Evolutionary conservation across 805 yeast genomes (phyloP).

Genomic region (Wickerhamiella sergipiensis): DNA sequence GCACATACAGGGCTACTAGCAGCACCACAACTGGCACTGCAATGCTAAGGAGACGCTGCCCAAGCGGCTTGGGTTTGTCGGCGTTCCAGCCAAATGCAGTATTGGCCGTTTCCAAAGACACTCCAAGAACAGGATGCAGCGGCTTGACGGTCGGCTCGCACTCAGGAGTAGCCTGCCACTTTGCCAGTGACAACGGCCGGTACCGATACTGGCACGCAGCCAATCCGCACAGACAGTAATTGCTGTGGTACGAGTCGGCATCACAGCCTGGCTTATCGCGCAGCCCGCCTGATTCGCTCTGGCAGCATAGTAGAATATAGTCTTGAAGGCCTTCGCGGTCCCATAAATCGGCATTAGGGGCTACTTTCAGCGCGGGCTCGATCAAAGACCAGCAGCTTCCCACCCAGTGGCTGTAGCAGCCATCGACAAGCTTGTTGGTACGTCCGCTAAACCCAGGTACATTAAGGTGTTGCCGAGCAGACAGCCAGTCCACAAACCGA

Average conservation of each 20-base stretch:
- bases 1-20: not conserved
- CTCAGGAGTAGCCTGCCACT: conserved; percentile 4
- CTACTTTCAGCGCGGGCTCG: conserved; percentile 35
- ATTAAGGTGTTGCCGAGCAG: conserved; percentile 43
- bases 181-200: not conserved
- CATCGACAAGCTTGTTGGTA: conserved; percentile 86
- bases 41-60: not conserved
- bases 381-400: conserved; percentile 62
- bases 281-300: conserved; percentile 56
- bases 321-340: conserved; percentile 44
- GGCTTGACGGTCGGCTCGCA: conserved; percentile 12
- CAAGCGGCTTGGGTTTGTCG: not conserved
- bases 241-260: conserved; percentile 85
- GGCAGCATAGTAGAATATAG: conserved; percentile 69
- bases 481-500: conserved; percentile 46
- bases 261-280: conserved; percentile 73
- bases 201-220: conserved; percentile 40
- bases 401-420: conserved; percentile 92
- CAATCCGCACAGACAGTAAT: conserved; percentile 69
- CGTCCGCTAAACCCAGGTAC: conserved; percentile 89
- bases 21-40: not conserved
- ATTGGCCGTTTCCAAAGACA: conserved; percentile 35
- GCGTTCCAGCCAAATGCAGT: not conserved
- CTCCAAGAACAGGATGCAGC: conserved; percentile 46
- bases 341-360: conserved; percentile 23